Percentiles rank a stretch among this genome's conserved stretches.
Conservation (phyloP, 2,329 filamentous ascomycete species). For the Aureobasidium sp. region DNA sequence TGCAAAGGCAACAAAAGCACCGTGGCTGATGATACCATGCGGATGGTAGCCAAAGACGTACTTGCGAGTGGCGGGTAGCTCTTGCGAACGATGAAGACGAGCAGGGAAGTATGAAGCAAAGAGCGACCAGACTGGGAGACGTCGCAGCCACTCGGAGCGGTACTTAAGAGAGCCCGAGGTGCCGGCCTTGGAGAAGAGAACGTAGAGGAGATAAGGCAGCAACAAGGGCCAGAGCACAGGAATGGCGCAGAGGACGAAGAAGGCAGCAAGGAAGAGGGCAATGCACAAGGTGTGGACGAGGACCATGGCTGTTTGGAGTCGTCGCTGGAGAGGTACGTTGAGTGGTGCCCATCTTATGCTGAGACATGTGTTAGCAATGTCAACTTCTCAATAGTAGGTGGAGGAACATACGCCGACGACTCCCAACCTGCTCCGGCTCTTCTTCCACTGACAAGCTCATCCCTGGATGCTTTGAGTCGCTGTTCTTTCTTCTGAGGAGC, state of each 20-base stretch:
- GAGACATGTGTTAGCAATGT: slow-evolving; percentile 22
- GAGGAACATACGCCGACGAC: slow-evolving; percentile 25
- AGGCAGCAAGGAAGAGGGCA: slow-evolving; percentile 53
- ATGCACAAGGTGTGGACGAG: slow-evolving; percentile 43
- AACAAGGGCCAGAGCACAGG: slow-evolving; percentile 82
- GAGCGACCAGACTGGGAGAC: slow-evolving; percentile 69
- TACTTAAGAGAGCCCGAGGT: slow-evolving; percentile 66
- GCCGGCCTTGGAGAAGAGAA: slow-evolving; percentile 68
- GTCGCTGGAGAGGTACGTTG: slow-evolving; percentile 48
- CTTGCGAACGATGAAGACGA: slow-evolving; percentile 71
- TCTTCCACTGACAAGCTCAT: slow-evolving; percentile 42
- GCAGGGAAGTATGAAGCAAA: slow-evolving; percentile 96
- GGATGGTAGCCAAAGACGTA: slow-evolving; percentile 98
- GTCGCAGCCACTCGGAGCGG: slow-evolving; percentile 66
- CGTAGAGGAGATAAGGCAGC: slow-evolving; percentile 71
- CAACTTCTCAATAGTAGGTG: slow-evolving; percentile 24
- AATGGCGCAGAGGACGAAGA: slow-evolving; percentile 86
- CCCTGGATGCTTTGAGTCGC: slow-evolving; percentile 19
- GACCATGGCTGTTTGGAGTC: slow-evolving; percentile 41
- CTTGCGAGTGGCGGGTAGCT: slow-evolving; percentile 71
- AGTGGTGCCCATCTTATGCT: slow-evolving; percentile 79
- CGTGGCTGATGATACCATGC: slow-evolving; percentile 93
- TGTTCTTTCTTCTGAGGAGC: slow-evolving; percentile 17
- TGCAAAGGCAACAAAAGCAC: slow-evolving; percentile 84
- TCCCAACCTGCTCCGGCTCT: slow-evolving; percentile 47